phyloP scores from a whole-genome alignment of 176 grass and related monocot species.

The Carex cristatella region DNA sequence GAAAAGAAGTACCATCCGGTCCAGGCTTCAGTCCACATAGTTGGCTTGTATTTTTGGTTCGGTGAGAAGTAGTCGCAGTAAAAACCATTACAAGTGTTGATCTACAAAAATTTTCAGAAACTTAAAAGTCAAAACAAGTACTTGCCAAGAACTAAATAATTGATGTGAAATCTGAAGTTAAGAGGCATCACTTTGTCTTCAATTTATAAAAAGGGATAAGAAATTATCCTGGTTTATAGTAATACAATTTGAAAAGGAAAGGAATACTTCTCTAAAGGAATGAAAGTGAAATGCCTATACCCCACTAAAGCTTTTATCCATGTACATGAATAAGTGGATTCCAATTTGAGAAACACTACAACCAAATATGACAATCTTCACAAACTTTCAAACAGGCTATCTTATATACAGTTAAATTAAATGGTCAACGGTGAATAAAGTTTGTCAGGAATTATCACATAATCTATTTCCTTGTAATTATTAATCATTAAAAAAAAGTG shows the following conservation, averaged over 20 bases:
- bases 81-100: slow-evolving; percentile 92
- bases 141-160: neutral
- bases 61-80: slow-evolving; percentile 92
- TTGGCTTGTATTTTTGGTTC: slow-evolving; percentile 58
- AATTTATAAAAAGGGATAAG: neutral
- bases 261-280: slow-evolving; percentile 12
- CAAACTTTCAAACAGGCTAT: neutral
- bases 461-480: neutral
- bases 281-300: slow-evolving; percentile 27
- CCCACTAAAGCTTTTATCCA: neutral
- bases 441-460: neutral
- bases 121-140: neutral
- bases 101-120: slow-evolving; percentile 28
- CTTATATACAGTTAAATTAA: neutral
- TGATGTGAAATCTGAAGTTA: neutral
- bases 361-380: neutral
- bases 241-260: slow-evolving; percentile 2
- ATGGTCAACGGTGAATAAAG: neutral
- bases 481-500: neutral
- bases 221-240: neutral
- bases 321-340: slow-evolving; percentile 3
- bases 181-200: slow-evolving; percentile 3
- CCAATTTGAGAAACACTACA: neutral
- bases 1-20: slow-evolving; percentile 59
- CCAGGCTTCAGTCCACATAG: slow-evolving; percentile 97